Percentiles rank a stretch among this genome's conserved stretches.
Evolutionary conservation across 2,329 filamentous ascomycete species (phyloP).

Genomic region (Colletotrichum agaves): DNA sequence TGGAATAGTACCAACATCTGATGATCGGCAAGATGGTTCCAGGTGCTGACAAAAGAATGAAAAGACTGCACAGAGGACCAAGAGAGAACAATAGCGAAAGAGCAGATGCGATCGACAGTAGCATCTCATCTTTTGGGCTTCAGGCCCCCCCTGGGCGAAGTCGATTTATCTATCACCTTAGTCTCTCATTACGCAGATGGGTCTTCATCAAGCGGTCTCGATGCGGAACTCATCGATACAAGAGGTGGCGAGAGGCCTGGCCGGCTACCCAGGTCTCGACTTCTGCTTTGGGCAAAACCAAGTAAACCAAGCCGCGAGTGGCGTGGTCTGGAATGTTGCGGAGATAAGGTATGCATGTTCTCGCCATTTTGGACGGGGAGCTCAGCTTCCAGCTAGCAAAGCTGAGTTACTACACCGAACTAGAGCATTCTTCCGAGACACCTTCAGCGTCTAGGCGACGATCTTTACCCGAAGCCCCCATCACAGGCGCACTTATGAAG

Average conservation of each 20-base stretch:
- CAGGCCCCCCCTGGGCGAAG: not conserved
- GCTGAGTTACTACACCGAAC: not conserved
- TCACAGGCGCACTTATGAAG: not conserved
- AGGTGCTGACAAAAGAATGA: not conserved
- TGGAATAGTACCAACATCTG: no score
- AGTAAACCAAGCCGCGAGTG: not conserved
- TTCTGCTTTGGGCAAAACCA: not conserved
- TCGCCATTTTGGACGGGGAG: not conserved
- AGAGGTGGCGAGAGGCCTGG: not conserved
- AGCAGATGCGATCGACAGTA: not conserved
- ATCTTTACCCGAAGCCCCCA: not conserved
- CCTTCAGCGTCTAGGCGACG: not conserved
- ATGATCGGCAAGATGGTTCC: no score
- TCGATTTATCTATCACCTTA: not conserved
- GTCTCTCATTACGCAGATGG: not conserved
- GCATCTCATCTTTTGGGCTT: no score
- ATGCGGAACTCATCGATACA: conserved; percentile 8
- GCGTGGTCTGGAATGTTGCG: conserved; percentile 10
- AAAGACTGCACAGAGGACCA: not conserved
- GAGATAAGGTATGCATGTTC: not conserved
- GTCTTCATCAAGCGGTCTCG: not conserved
- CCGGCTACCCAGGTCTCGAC: not conserved
- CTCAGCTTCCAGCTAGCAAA: not conserved
- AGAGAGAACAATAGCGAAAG: not conserved
- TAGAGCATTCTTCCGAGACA: conserved; percentile 2